A percentile compares a stretch with the other conserved stretches of the same genome.
Conservation (phyloP, 2,329 filamentous ascomycete species). For the Rutstroemia sp. region DNA sequence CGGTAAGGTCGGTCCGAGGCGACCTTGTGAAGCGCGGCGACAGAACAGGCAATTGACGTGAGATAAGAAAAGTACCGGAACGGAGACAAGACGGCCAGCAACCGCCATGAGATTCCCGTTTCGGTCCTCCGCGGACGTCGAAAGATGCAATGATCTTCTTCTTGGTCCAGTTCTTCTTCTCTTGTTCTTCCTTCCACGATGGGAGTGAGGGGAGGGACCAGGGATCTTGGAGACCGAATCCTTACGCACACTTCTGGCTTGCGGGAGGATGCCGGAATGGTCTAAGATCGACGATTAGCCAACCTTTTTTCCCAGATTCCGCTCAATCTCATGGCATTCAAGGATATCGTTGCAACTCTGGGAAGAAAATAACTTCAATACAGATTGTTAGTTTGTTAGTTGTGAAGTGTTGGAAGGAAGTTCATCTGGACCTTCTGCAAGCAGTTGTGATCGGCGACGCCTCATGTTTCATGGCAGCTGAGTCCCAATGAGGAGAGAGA, state of each 20-base stretch:
- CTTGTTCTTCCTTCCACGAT: no score
- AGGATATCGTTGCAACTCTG: not conserved
- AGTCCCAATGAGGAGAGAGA: slow-evolving; percentile 7
- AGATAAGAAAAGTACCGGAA: slow-evolving; percentile 5
- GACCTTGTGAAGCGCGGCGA: not conserved
- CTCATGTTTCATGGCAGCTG: slow-evolving; percentile 4
- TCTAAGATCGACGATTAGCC: slow-evolving; percentile 7
- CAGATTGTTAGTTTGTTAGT: not conserved
- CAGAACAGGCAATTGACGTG: not conserved
- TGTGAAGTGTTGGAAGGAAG: not conserved
- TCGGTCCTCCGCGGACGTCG: not conserved
- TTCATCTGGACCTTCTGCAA: slow-evolving; percentile 7
- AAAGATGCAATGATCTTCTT: not conserved
- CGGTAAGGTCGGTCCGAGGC: slow-evolving; percentile 4
- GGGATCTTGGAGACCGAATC: not conserved
- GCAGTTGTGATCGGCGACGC: slow-evolving; percentile 4
- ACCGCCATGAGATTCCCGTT: slow-evolving; percentile 1
- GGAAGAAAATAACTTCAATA: not conserved
- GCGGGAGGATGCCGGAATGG: slow-evolving; percentile 1
- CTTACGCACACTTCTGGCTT: not conserved
- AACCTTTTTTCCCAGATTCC: slow-evolving; percentile 1
- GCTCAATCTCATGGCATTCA: slow-evolving; percentile 5
- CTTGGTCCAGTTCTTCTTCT: not conserved
- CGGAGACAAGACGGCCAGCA: not conserved
- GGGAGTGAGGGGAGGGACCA: not conserved